Evolutionary conservation across 192 early-diverging fungal genomes (phyloP).

Genomic region (Backusella australiensis): DNA sequence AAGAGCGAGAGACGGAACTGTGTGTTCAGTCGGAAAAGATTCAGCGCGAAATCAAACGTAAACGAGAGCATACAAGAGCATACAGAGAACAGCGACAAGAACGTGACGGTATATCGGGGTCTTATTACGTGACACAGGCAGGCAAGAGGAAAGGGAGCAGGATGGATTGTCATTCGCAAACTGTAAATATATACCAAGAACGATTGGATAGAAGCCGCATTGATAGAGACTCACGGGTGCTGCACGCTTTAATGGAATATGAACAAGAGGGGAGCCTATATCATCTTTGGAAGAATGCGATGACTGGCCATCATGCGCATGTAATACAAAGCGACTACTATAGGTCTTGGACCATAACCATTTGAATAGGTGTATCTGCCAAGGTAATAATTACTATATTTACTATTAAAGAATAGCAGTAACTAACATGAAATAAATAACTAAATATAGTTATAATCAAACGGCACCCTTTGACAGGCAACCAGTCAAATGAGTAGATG

Average conservation of each 20-base stretch:
- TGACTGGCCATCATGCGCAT: conserved; percentile 45
- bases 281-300: conserved; percentile 66
- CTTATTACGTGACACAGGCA: not conserved
- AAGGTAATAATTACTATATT: conserved; percentile 30
- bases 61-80: conserved; percentile 13
- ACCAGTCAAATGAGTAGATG: no score
- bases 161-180: no score
- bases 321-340: conserved; percentile 66
- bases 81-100: conserved; percentile 18
- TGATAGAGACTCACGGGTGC: no score
- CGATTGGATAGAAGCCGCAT: no score
- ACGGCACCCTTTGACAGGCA: conserved; percentile 40
- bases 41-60: conserved; percentile 6
- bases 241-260: no score
- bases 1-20: conserved; percentile 40
- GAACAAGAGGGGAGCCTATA: conserved; percentile 42
- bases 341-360: conserved; percentile 61
- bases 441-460: conserved; percentile 43
- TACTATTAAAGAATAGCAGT: no score
- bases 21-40: conserved; percentile 31
- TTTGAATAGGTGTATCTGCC: conserved; percentile 63
- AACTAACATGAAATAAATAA: not conserved
- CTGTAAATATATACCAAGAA: no score
- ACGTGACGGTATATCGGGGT: conserved; percentile 37
- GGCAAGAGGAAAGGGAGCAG: conserved; percentile 32